Evolutionary conservation across 1,139 yeast genomes (phyloP).

Genomic region (Debaryomycetaceae sp.): DNA sequence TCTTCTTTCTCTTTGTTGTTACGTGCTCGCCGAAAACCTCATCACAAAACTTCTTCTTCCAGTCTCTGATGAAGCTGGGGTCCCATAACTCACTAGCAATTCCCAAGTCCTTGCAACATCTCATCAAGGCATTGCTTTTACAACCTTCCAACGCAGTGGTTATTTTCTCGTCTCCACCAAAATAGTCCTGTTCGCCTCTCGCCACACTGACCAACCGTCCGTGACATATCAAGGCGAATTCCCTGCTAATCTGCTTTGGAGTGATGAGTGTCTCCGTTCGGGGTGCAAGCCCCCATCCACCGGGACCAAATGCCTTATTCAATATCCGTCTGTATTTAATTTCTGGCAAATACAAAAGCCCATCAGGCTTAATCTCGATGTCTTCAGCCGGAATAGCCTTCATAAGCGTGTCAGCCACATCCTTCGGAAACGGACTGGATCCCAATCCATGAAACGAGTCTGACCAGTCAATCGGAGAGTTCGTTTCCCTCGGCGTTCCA

Average conservation of each 20-base stretch:
- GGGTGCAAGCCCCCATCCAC: constrained; percentile 98
- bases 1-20: constrained; percentile 77
- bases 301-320: constrained; percentile 93
- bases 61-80: constrained; percentile 78
- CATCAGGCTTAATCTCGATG: constrained; percentile 94
- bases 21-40: constrained; percentile 86
- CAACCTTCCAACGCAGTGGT: constrained; percentile 98
- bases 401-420: constrained; percentile 55
- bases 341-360: constrained; percentile 86
- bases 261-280: constrained; percentile 81
- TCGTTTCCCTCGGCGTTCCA: constrained; percentile 1
- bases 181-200: constrained; percentile 93
- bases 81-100: constrained; percentile 98
- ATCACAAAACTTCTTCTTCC: constrained; percentile 74
- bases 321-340: constrained; percentile 88
- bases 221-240: constrained; percentile 81
- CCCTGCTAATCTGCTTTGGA: constrained; percentile 64
- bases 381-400: constrained; percentile 64
- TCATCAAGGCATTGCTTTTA: constrained; percentile 92
- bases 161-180: constrained; percentile 74
- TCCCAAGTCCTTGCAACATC: constrained; percentile 96
- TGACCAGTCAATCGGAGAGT: constrained; percentile 55
- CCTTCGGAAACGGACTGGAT: constrained; percentile 62
- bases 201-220: constrained; percentile 91
- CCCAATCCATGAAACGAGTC: constrained; percentile 84